A percentile compares a stretch with the other conserved stretches of the same genome.
phyloP scores from a whole-genome alignment of 2,329 filamentous ascomycete genomes.

The Penicillium sp. region DNA sequence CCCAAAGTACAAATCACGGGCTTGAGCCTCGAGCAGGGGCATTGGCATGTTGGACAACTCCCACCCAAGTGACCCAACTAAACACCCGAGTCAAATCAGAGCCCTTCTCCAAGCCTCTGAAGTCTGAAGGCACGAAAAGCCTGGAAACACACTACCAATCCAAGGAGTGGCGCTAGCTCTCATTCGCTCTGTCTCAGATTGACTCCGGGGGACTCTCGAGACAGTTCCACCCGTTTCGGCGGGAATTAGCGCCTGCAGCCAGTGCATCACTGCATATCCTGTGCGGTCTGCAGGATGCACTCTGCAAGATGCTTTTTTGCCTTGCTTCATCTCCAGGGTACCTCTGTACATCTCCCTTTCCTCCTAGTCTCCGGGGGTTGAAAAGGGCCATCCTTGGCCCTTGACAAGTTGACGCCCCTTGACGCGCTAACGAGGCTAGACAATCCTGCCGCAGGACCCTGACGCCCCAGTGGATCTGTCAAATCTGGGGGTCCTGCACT shows the following conservation, averaged over 20 bases:
- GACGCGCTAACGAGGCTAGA: neutral
- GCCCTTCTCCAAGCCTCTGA: neutral
- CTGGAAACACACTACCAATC: neutral
- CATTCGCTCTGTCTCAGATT: constrained; percentile 24
- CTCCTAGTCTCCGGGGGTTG: no score
- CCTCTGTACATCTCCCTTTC: neutral
- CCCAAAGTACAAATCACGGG: no score
- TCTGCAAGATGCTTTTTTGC: neutral
- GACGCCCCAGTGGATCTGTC: constrained; percentile 17
- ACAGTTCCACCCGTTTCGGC: constrained; percentile 2
- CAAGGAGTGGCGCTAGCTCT: constrained; percentile 3
- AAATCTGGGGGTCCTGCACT: constrained; percentile 13
- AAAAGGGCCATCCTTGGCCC: no score
- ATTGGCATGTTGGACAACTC: constrained; percentile 3
- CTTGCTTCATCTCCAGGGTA: constrained; percentile 2
- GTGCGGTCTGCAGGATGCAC: neutral
- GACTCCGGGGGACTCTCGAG: neutral
- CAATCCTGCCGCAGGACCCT: constrained; percentile 2
- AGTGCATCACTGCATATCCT: neutral
- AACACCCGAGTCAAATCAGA: neutral
- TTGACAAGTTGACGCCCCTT: neutral
- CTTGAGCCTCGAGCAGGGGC: neutral
- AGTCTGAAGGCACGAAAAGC: neutral
- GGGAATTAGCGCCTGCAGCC: neutral
- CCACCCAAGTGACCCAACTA: neutral